Base-by-base conservation (phyloP, 192 early-diverging fungal species). In the Phlyctochytrium bullatum region DNA sequence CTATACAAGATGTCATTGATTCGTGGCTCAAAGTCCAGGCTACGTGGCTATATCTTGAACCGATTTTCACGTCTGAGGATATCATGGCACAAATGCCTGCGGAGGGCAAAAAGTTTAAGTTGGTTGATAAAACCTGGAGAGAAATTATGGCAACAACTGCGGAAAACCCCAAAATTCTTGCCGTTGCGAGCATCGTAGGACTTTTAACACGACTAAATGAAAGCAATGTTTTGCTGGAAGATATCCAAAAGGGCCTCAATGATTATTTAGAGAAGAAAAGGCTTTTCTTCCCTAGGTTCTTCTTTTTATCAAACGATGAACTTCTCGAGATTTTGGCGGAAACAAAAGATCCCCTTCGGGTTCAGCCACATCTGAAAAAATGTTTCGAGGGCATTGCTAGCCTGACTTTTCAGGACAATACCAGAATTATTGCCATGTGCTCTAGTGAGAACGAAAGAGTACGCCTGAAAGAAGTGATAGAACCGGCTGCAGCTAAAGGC, bases 201-300 rank as follows among this genome's bases (percentile, higher is more conserved):
- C 66, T 85, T 68, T 66, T 86, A 1, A 63, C 64, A 29, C 34
- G 65, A 1, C 63, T 86, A 12, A 72, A 75, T 40, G 78, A 83
- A 32, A 79, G 73, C 61, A 86, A 86, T 60, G 74, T 70, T n/a
- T 60, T 85, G 27, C 72, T 86, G 14, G 84, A 86, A 69, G 81
- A 86, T 20, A 86, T 86, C 52, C 84, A 86, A 61, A 86, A 86
- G 61, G 81, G 84, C 12, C 67, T 86, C 17, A 83, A 86, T 47
- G 84, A 86, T n/a, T 86, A 86, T 60, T 66, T 86, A 31, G 84
- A 86, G 59, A 84, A 83, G 68, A 86, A 86, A 63, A 73, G 84
- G 12, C 67, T 86, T 0, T 83, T 86, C 65, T 86, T 86, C 69
- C 84, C 84, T 17, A 72, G 84, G 12, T 86, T 86, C 79, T 86